Conservation (phyloP, 1,139 yeast genomes). For the Debaryomycetaceae sp. region DNA sequence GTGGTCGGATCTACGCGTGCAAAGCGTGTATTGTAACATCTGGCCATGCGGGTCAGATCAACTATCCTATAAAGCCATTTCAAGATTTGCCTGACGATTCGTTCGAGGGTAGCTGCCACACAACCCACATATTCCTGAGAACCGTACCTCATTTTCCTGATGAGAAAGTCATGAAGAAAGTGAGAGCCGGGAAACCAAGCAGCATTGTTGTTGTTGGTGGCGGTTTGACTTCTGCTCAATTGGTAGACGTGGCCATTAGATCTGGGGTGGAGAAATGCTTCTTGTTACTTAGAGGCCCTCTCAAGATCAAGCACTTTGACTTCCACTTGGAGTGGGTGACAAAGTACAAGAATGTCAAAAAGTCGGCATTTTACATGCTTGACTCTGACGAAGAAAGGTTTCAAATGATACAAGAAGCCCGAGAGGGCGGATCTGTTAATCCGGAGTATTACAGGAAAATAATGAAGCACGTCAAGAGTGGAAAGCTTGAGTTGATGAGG, state of each 20-base stretch:
- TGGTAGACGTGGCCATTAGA: conserved; percentile 36
- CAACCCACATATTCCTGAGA: conserved; percentile 34
- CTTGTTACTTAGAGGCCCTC: conserved; percentile 34
- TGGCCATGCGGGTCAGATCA: conserved; percentile 39
- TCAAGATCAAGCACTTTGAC: conserved; percentile 47
- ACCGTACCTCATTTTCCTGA: conserved; percentile 20
- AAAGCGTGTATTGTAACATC: conserved; percentile 36
- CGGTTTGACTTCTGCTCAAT: conserved; percentile 46
- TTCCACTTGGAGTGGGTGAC: conserved; percentile 53
- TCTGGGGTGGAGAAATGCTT: conserved; percentile 29
- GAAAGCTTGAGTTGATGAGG: conserved; percentile 22
- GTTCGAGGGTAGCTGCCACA: conserved; percentile 37
- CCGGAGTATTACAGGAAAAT: conserved; percentile 40
- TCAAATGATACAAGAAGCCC: conserved; percentile 38
- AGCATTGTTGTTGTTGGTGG: conserved; percentile 43
- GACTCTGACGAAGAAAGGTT: conserved; percentile 41
- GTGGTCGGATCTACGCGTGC: conserved; percentile 28
- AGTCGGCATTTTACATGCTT: conserved; percentile 39
- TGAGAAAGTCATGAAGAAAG: conserved; percentile 14
- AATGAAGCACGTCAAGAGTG: conserved; percentile 25
- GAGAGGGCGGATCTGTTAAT: conserved; percentile 48
- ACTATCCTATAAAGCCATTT: conserved; percentile 30
- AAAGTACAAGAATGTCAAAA: conserved; percentile 40
- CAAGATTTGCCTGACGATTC: conserved; percentile 14
- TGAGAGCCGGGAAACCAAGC: conserved; percentile 13